Percentiles rank a stretch among this genome's conserved stretches.
phyloP scores from a whole-genome alignment of 495 filamentous ascomycete species.

The Talaromyces trachyspermus region DNA sequence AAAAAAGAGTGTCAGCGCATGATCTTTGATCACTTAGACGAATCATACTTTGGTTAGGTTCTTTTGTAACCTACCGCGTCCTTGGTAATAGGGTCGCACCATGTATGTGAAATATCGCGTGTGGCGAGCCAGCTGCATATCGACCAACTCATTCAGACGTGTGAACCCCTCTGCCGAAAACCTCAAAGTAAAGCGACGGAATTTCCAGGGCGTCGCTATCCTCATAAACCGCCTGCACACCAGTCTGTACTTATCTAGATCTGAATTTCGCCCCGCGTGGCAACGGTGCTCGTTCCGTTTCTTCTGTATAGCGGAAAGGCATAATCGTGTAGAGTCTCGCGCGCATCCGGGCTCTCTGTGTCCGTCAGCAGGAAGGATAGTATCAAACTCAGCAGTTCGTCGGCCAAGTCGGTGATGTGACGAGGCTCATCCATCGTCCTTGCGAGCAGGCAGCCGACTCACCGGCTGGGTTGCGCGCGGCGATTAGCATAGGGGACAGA shows the following conservation, averaged over 20 bases:
- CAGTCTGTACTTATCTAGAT: constrained; percentile 46
- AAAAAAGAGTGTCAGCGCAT: too few relatives aligned
- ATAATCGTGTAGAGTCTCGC: background rate
- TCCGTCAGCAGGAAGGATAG: constrained; percentile 26
- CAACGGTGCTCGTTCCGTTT: background rate
- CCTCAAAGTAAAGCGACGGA: constrained; percentile 50
- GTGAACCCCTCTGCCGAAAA: constrained; percentile 53
- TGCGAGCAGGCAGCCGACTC: constrained; percentile 27
- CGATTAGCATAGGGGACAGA: constrained; percentile 16
- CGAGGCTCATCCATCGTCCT: constrained; percentile 27
- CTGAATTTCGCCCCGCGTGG: constrained; percentile 23
- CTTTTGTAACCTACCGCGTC: constrained; percentile 39
- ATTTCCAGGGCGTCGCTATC: constrained; percentile 53
- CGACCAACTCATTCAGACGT: constrained; percentile 42
- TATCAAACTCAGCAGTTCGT: constrained; percentile 55
- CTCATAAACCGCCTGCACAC: constrained; percentile 56
- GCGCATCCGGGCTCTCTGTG: constrained; percentile 2
- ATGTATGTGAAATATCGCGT: constrained; percentile 66
- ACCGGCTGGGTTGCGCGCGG: constrained; percentile 28
- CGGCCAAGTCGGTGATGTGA: constrained; percentile 46
- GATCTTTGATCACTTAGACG: too few relatives aligned
- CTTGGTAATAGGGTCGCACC: constrained; percentile 60
- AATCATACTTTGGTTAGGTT: too few relatives aligned
- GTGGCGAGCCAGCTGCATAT: constrained; percentile 50
- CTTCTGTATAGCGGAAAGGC: background rate